Conservation (phyloP, 495 filamentous ascomycete species). For the Sporormia fimetaria region DNA sequence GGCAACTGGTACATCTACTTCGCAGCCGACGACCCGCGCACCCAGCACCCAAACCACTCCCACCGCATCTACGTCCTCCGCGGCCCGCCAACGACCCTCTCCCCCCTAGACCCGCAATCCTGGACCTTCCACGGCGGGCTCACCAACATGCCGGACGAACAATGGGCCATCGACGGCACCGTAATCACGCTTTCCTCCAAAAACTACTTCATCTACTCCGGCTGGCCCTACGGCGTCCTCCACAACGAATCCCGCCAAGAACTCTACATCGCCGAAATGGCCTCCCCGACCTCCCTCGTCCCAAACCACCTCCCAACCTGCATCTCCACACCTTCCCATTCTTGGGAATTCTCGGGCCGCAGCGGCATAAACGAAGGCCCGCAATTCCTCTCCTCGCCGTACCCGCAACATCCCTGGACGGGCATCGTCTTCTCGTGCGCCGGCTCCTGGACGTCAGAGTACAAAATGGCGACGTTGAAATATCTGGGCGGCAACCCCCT, state of each 20-base stretch:
- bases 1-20: constrained; percentile 32
- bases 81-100: constrained; percentile 21
- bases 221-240: constrained; percentile 26
- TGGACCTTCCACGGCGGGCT: constrained; percentile 28
- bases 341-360: constrained; percentile 27
- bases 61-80: constrained; percentile 31
- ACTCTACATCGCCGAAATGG: constrained; percentile 27
- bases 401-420: constrained; percentile 19
- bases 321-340: constrained; percentile 24
- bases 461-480: constrained; percentile 29
- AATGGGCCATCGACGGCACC: constrained; percentile 33
- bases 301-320: constrained; percentile 11
- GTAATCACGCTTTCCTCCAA: constrained; percentile 24
- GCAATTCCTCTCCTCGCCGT: constrained; percentile 26
- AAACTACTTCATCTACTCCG: constrained; percentile 30
- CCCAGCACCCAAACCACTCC: constrained; percentile 19
- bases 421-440: constrained; percentile 29
- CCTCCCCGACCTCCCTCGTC: constrained; percentile 14
- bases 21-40: constrained; percentile 23
- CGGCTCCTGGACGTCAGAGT: constrained; percentile 29
- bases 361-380: constrained; percentile 32
- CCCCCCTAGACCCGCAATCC: constrained; percentile 5
- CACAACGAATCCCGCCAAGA: constrained; percentile 24
- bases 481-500: constrained; percentile 27
- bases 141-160: constrained; percentile 24